Conservation (phyloP, 495 filamentous ascomycete species). For the Hyaloscypha hepaticicola region DNA sequence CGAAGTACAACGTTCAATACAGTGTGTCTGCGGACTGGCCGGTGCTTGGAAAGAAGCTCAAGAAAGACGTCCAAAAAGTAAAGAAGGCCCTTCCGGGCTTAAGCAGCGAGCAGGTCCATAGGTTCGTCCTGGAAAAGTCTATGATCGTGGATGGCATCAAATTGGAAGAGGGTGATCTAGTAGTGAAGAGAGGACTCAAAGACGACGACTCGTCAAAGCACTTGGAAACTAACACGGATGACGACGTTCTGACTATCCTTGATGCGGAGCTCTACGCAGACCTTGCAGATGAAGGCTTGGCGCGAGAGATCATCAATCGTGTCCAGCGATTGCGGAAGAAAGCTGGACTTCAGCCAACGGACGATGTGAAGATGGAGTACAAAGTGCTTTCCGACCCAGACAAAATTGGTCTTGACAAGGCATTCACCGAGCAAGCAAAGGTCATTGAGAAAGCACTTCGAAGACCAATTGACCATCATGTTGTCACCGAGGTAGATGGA, state of each 20-base stretch:
- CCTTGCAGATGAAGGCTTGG: constrained; percentile 71
- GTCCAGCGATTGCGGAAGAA: constrained; percentile 81
- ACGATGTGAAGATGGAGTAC: constrained; percentile 87
- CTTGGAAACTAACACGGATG: constrained; percentile 82
- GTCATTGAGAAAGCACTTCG: constrained; percentile 78
- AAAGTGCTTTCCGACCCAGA: constrained; percentile 72
- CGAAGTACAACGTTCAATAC: constrained; percentile 88
- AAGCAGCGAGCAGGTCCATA: constrained; percentile 68
- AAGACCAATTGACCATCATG: constrained; percentile 74
- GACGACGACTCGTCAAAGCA: constrained; percentile 63
- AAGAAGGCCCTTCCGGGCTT: constrained; percentile 84
- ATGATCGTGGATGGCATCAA: constrained; percentile 83
- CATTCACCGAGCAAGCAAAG: constrained; percentile 66
- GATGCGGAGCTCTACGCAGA: constrained; percentile 72
- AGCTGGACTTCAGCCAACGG: constrained; percentile 74
- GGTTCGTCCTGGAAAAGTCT: constrained; percentile 65
- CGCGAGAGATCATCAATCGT: constrained; percentile 79
- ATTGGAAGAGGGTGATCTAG: constrained; percentile 76
- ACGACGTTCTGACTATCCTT: constrained; percentile 80
- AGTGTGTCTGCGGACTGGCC: constrained; percentile 88
- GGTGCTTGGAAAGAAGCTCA: constrained; percentile 91
- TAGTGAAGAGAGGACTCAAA: constrained; percentile 76
- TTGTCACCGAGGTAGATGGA: constrained; percentile 61
- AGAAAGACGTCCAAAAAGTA: constrained; percentile 86
- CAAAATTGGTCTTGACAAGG: constrained; percentile 67